Percentiles rank a stretch among this genome's conserved stretches.
Evolutionary conservation across 345 rosid species (phyloP).

Genomic region (Psidium guajava): DNA sequence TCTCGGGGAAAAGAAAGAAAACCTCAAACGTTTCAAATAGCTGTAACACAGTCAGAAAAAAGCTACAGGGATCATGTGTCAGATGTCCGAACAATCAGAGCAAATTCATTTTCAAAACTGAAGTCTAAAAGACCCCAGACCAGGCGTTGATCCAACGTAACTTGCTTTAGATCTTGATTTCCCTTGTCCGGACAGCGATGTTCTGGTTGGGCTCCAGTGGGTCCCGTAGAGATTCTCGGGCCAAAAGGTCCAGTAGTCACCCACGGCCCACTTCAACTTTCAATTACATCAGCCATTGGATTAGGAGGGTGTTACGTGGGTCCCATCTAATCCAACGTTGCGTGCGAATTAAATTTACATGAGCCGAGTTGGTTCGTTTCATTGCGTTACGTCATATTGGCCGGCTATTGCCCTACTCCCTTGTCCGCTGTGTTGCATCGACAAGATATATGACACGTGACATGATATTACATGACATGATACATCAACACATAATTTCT

Average conservation of each 20-base stretch:
- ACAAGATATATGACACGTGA: too few species aligned
- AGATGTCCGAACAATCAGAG: not conserved
- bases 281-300: not conserved
- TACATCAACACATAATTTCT: too few species aligned
- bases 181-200: not conserved
- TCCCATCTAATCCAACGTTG: fast-evolving
- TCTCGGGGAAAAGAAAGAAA: not conserved
- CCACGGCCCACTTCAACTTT: not conserved
- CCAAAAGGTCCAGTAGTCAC: not conserved
- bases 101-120: not conserved
- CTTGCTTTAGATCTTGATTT: not conserved
- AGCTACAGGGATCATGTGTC: fast-evolving
- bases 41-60: fast-evolving
- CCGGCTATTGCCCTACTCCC: too few species aligned
- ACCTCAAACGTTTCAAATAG: not conserved
- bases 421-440: too few species aligned
- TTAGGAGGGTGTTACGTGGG: not conserved
- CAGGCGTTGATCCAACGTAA: not conserved
- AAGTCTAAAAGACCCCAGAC: not conserved
- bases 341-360: not conserved
- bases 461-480: too few species aligned
- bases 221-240: not conserved
- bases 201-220: not conserved
- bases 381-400: not conserved
- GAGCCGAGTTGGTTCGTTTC: not conserved